Base-by-base conservation (phyloP, 2,329 filamentous ascomycete genomes). In the Penicillium sp. region DNA sequence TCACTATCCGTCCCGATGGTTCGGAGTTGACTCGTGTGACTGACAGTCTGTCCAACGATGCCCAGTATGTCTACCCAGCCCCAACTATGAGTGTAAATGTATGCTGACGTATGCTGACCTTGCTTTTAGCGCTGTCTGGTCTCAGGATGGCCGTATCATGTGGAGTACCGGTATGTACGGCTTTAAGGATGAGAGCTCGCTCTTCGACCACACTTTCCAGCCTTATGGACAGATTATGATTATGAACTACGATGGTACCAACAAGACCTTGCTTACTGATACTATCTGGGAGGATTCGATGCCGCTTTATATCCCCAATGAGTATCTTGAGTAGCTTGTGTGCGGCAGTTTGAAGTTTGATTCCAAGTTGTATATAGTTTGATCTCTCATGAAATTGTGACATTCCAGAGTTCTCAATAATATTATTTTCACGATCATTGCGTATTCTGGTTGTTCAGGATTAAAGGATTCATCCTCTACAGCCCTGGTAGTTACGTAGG, bases 171-270 rank as follows among this genome's bases (percentile, higher is more conserved):
- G 76, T 4, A 73, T 74, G 73, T 79, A 73, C 51, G 77, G 75
- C 2, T 79, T 78, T 64, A 67, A 74, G 33, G 71, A 75, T 41
- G 77, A 79, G 66, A 67, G 69, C 11, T 67, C 72, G 0, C 59
- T 73, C 1, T 79, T 74, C 49, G 76, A 79, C 49, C 56, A 76
- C 33, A 77, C 76, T 1, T 79, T 78, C 60, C 74, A 79, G 63
- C 77, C 75, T 0, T 78, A 77, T 43, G 75, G 76, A 0, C 75
- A 78, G 67, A 75, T 79, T 43, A 67, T 76, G 47, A 54, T 73
- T n/a, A 78, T 78, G 76, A 65, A 79, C 54, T 65, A 66, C 6
- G 74, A 78, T 65, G 77, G 77, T 0, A 65, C 61, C 4, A 70
- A 71, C 46, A 71, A 69, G 55, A 48, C 45, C 18, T 25, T 67